These are phyloP conservation scores for Saccharum hybrid DNA, from an alignment of 202 grass and related monocot genomes.

Conservation along the genomic window DNA sequence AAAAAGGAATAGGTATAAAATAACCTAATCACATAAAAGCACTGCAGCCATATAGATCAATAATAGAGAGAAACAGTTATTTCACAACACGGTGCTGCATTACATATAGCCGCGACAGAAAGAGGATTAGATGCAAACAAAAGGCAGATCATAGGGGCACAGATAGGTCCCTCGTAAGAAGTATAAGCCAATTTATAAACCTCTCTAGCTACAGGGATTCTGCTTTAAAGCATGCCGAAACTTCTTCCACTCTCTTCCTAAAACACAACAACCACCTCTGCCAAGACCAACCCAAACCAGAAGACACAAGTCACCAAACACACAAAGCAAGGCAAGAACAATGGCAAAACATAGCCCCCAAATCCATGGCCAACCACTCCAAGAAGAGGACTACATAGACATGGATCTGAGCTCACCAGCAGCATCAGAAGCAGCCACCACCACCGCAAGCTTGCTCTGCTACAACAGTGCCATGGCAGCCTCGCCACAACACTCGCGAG, in stretches of 20 bases:
- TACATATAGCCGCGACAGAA: constrained; percentile 42
- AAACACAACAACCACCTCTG: constrained; percentile 56
- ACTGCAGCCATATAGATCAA: constrained; percentile 53
- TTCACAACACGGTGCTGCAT: constrained; percentile 33
- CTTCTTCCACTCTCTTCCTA: constrained; percentile 58
- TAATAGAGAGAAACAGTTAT: constrained; percentile 56
- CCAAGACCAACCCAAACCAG: constrained; percentile 63
- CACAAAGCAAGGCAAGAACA: constrained; percentile 47
- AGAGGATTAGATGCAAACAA: constrained; percentile 53
- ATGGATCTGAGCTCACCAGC: constrained; percentile 72
- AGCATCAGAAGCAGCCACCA: constrained; percentile 32
- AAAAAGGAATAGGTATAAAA: constrained; percentile 49
- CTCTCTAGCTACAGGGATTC: constrained; percentile 52
- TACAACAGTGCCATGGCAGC: constrained; percentile 62
- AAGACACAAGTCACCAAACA: constrained; percentile 54
- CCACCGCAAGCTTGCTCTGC: constrained; percentile 62
- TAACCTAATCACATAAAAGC: constrained; percentile 53
- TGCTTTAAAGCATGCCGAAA: constrained; percentile 77
- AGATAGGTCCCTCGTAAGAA: constrained; percentile 43
- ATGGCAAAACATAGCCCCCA: constrained; percentile 68
- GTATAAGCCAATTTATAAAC: constrained; percentile 55
- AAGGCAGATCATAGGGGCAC: constrained; percentile 61
- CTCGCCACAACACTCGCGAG: constrained; percentile 57
- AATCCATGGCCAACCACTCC: constrained; percentile 63
- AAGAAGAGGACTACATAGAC: constrained; percentile 95